Percentiles rank a stretch among this genome's conserved stretches.
Conservation (phyloP, 805 yeast species). For the Torulaspora microellipsoides region DNA sequence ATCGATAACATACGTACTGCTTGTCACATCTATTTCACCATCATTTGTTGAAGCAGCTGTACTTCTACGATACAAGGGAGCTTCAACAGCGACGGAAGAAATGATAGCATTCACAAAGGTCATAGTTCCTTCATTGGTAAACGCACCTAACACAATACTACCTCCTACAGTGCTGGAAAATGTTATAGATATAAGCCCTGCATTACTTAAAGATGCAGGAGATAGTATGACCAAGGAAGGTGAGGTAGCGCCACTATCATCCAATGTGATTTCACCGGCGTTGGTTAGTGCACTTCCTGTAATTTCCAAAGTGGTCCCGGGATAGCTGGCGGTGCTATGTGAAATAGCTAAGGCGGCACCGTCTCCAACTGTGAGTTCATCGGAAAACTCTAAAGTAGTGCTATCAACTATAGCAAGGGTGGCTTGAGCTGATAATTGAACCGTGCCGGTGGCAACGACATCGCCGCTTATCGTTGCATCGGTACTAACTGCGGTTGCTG, state of each 20-base stretch:
- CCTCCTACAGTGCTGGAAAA: conserved; percentile 1
- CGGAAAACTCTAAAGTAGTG: neutral
- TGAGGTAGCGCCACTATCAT: conserved; percentile 5
- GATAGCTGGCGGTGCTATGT: conserved; percentile 1
- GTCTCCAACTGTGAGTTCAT: neutral
- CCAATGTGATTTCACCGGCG: neutral
- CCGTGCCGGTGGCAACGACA: conserved; percentile 3
- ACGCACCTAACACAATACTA: neutral
- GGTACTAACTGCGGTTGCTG: conserved; percentile 1
- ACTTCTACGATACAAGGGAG: neutral
- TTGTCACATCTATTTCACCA: neutral
- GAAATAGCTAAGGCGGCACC: neutral
- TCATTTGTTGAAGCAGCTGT: neutral
- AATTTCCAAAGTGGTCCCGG: conserved; percentile 1
- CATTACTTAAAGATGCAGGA: neutral
- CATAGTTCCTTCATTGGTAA: conserved; percentile 2
- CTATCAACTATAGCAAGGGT: conserved; percentile 1
- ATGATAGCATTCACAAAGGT: conserved; percentile 1
- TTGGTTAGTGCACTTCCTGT: neutral
- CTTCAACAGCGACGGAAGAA: neutral
- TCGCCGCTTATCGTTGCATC: conserved; percentile 1
- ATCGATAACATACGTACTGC: conserved; percentile 1
- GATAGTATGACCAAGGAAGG: conserved; percentile 1
- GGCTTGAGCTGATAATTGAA: conserved; percentile 1
- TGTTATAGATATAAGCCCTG: conserved; percentile 1